Percentiles rank a stretch among this genome's conserved stretches.
Evolutionary conservation across 2,329 filamentous ascomycete species (phyloP).

Genomic region (Elsinoe ampelina): DNA sequence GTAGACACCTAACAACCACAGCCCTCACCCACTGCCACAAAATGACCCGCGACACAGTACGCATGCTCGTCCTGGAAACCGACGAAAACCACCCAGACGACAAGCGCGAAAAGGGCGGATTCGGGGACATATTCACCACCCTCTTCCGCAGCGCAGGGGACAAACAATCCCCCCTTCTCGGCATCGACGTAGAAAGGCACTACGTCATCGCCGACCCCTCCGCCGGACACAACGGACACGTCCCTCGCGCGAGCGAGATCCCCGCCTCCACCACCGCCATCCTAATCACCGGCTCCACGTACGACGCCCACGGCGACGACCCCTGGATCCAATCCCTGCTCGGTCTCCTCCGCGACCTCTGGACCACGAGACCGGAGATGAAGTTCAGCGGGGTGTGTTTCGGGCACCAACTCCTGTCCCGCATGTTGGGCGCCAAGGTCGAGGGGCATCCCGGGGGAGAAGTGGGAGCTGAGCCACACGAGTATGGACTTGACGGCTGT

Average conservation of each 20-base stretch:
- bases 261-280: slow-evolving; percentile 33
- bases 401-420: slow-evolving; percentile 40
- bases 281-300: slow-evolving; percentile 39
- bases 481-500: slow-evolving; percentile 32
- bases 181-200: slow-evolving; percentile 46
- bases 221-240: slow-evolving; percentile 27
- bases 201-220: slow-evolving; percentile 40
- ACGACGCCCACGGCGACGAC: slow-evolving; percentile 39
- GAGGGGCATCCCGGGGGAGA: slow-evolving; percentile 29
- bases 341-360: slow-evolving; percentile 42
- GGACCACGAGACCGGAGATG: slow-evolving; percentile 43
- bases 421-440: slow-evolving; percentile 34
- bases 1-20: not conserved
- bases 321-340: slow-evolving; percentile 37
- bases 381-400: slow-evolving; percentile 42
- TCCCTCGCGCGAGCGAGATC: slow-evolving; percentile 42
- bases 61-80: slow-evolving; percentile 49
- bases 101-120: slow-evolving; percentile 40
- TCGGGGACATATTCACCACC: slow-evolving; percentile 45
- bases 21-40: not conserved
- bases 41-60: slow-evolving; percentile 12
- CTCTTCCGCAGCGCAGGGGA: slow-evolving; percentile 45
- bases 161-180: slow-evolving; percentile 45
- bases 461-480: slow-evolving; percentile 41
- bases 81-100: slow-evolving; percentile 48